These are phyloP conservation scores for Micromonas pusilla DNA, from an alignment of 139 green algal genomes.

Conservation along the genomic window DNA sequence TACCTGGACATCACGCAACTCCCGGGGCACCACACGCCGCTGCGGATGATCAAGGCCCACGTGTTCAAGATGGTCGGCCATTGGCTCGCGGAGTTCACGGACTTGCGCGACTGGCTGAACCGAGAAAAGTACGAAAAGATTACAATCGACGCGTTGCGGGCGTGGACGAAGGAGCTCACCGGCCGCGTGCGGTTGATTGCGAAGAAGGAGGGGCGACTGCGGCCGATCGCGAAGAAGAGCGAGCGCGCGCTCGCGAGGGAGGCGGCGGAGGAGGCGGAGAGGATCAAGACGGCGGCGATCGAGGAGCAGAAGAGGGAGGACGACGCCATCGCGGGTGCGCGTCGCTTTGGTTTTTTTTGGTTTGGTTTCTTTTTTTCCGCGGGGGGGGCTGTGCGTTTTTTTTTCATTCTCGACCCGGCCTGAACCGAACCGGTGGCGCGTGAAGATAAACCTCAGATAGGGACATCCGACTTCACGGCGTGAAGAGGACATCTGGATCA, in stretches of 20 bases:
- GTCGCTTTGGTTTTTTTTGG: not conserved
- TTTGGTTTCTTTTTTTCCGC: not conserved
- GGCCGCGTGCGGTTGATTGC: not conserved
- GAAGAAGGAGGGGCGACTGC: not conserved
- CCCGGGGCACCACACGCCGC: slow-evolving; percentile 59
- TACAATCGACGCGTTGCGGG: not conserved
- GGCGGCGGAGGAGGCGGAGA: slow-evolving; percentile 5
- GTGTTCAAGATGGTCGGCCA: slow-evolving; percentile 56
- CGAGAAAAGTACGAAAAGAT: not conserved
- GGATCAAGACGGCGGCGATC: slow-evolving; percentile 12
- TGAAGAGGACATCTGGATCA: not conserved
- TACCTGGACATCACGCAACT: slow-evolving; percentile 73
- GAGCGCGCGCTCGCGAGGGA: slow-evolving; percentile 1
- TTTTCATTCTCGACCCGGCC: not conserved
- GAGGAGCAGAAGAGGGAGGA: slow-evolving; percentile 12
- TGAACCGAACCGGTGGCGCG: not conserved
- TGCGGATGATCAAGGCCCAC: slow-evolving; percentile 78
- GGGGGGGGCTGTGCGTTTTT: not conserved
- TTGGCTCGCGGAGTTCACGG: slow-evolving; percentile 74
- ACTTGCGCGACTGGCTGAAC: slow-evolving; percentile 6
- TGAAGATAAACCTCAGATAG: slow-evolving; percentile 24
- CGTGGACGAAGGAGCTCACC: not conserved
- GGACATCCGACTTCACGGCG: slow-evolving; percentile 9
- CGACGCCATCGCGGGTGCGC: slow-evolving; percentile 9
- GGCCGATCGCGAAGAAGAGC: slow-evolving; percentile 21